phyloP scores from a whole-genome alignment of 2,329 filamentous ascomycete species.

The Colletotrichum australisinense region DNA sequence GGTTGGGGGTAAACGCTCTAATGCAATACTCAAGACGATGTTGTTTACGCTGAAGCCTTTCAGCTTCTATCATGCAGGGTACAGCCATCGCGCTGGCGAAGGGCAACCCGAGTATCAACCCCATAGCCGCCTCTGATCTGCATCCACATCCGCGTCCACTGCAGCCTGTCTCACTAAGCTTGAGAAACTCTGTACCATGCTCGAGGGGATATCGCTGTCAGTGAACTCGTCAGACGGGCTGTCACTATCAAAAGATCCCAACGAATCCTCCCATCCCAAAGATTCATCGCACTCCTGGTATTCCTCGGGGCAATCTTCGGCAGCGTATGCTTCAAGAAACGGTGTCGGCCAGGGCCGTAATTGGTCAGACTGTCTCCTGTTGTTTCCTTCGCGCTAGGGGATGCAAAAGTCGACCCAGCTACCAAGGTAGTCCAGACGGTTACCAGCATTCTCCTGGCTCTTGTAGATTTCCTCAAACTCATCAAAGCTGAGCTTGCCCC shows the following conservation, averaged over 20 bases:
- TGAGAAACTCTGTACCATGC: neutral
- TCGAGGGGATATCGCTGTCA: neutral
- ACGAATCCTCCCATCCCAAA: neutral
- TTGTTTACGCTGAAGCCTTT: neutral
- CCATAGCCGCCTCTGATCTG: neutral
- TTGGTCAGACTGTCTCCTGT: neutral
- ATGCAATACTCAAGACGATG: neutral
- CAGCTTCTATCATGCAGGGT: neutral
- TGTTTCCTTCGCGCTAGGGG: constrained; percentile 53
- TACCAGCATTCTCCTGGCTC: constrained; percentile 69
- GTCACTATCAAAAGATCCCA: neutral
- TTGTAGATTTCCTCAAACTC: constrained; percentile 86
- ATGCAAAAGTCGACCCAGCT: constrained; percentile 91
- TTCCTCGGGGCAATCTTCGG: neutral
- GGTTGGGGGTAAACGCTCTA: neutral
- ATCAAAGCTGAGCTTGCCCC: constrained; percentile 79
- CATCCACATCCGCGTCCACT: neutral
- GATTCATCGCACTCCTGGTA: neutral
- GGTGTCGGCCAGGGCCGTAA: neutral
- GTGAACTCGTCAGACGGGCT: neutral
- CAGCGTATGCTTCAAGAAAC: neutral
- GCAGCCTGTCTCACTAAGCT: neutral
- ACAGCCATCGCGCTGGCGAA: neutral
- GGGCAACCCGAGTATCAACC: neutral
- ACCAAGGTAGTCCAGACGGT: constrained; percentile 82